Conservation (phyloP, 2,329 filamentous ascomycete species). For the Cladosporium austrohemisphaericum region DNA sequence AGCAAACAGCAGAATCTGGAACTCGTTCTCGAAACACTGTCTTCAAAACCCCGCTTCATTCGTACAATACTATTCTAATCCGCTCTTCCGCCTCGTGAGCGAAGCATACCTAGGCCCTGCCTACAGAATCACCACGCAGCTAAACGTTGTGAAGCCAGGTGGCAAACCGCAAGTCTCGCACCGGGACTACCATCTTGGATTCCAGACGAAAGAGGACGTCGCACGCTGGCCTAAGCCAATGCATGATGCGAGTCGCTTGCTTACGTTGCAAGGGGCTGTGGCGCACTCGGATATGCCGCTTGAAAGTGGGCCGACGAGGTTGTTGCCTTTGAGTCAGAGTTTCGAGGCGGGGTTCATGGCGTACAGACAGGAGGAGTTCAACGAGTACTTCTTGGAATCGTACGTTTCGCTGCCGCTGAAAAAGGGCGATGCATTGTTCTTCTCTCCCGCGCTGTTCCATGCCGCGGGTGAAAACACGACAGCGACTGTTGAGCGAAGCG, state of each 20-base stretch:
- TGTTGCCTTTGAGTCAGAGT: conserved; percentile 58
- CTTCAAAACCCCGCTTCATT: conserved; percentile 52
- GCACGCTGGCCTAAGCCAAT: conserved; percentile 49
- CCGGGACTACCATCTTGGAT: conserved; percentile 63
- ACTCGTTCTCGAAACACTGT: conserved; percentile 61
- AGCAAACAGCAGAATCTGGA: conserved; percentile 62
- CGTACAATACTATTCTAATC: conserved; percentile 57
- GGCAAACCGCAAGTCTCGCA: conserved; percentile 56
- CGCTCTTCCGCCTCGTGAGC: conserved; percentile 52
- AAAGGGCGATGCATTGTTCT: conserved; percentile 60
- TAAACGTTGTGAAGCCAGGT: conserved; percentile 60
- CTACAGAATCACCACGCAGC: conserved; percentile 59
- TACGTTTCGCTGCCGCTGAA: conserved; percentile 52
- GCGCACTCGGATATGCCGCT: conserved; percentile 60
- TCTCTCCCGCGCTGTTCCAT: conserved; percentile 61
- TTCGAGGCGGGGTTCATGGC: conserved; percentile 58
- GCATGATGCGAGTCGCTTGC: conserved; percentile 53
- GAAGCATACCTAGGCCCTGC: conserved; percentile 57
- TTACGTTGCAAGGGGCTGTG: conserved; percentile 62
- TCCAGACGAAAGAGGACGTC: conserved; percentile 50
- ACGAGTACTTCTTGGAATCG: conserved; percentile 50
- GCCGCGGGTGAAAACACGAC: conserved; percentile 58
- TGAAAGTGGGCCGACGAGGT: conserved; percentile 56
- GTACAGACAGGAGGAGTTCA: conserved; percentile 53
- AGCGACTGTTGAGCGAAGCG: conserved; percentile 49